phyloP scores from a whole-genome alignment of 176 grass and related monocot species.

The Aegilops bicornis region DNA sequence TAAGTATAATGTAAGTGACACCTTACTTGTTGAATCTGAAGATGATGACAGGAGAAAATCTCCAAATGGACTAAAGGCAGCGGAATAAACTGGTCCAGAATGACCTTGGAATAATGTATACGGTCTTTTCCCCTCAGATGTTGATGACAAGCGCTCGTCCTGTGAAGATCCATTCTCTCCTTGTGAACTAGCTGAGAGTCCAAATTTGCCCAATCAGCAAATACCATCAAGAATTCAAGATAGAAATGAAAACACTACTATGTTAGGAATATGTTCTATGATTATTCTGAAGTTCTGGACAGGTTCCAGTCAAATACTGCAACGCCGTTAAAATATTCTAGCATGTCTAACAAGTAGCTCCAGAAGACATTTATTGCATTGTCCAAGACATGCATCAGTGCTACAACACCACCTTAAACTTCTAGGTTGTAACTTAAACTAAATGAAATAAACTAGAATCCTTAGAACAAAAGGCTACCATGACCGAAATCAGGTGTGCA shows the following conservation, averaged over 20 bases:
- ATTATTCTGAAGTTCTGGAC: neutral
- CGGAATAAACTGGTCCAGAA: slow-evolving; percentile 90
- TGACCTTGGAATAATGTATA: slow-evolving; percentile 93
- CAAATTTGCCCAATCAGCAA: slow-evolving; percentile 26
- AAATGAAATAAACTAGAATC: neutral
- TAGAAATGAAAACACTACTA: slow-evolving; percentile 14
- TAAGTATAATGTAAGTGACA: slow-evolving; percentile 6
- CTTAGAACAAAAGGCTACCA: slow-evolving; percentile 16
- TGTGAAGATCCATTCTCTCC: slow-evolving; percentile 63
- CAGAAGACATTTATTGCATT: slow-evolving; percentile 2
- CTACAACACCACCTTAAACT: neutral
- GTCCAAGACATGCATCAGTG: neutral
- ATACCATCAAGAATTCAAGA: slow-evolving; percentile 3
- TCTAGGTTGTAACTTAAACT: slow-evolving; percentile 3
- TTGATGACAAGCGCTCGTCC: slow-evolving; percentile 52
- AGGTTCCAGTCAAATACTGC: slow-evolving; percentile 1
- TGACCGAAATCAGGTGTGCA: slow-evolving; percentile 12
- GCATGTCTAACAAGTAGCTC: neutral
- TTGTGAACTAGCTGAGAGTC: slow-evolving; percentile 56
- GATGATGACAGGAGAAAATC: slow-evolving; percentile 92
- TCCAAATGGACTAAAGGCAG: slow-evolving; percentile 81
- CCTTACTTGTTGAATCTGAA: slow-evolving; percentile 92
- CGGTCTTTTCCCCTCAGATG: slow-evolving; percentile 49
- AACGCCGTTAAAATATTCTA: neutral
- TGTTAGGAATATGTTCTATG: neutral